These are phyloP conservation scores for Jaenimonas drosophilae DNA, from an alignment of 208 protist species.

Conservation along the genomic window DNA sequence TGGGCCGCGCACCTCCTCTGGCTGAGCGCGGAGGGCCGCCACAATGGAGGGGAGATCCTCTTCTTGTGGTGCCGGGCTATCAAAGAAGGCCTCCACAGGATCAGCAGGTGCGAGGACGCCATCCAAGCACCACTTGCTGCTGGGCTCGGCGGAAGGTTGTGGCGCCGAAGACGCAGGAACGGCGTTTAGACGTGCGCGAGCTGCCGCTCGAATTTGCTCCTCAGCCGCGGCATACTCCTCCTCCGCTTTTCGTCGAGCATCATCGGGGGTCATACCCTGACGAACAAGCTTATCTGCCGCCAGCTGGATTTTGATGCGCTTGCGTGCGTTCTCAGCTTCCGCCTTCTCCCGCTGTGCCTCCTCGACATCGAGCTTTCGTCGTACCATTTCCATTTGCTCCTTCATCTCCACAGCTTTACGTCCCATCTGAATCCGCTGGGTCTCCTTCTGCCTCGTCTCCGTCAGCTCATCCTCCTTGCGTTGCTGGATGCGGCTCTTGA, in stretches of 20 bases:
- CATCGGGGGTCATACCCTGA: constrained; percentile 30
- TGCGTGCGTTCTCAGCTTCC: constrained; percentile 35
- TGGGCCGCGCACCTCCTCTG: constrained; percentile 8
- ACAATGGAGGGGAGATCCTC: constrained; percentile 15
- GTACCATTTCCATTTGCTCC: constrained; percentile 36
- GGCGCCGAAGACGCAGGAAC: not conserved
- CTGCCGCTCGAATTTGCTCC: not conserved
- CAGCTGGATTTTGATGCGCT: constrained; percentile 58
- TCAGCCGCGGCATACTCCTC: constrained; percentile 28
- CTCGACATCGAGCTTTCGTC: constrained; percentile 30
- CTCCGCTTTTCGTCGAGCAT: constrained; percentile 31
- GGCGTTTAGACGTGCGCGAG: not conserved
- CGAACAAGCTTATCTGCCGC: constrained; percentile 54
- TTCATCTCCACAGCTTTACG: constrained; percentile 40
- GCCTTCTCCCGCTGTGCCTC: constrained; percentile 40
- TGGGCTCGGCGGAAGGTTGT: not conserved
- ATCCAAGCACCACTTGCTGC: not conserved
- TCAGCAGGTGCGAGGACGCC: constrained; percentile 1
- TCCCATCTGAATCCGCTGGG: constrained; percentile 45
- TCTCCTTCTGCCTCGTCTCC: constrained; percentile 42
- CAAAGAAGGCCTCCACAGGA: constrained; percentile 19
- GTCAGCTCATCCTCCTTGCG: constrained; percentile 43
- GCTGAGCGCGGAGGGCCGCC: constrained; percentile 10
- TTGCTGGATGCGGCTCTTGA: constrained; percentile 35
- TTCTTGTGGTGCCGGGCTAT: constrained; percentile 7